phyloP scores from a whole-genome alignment of 2,329 filamentous ascomycete genomes.

The Cytospora paraplurivora region DNA sequence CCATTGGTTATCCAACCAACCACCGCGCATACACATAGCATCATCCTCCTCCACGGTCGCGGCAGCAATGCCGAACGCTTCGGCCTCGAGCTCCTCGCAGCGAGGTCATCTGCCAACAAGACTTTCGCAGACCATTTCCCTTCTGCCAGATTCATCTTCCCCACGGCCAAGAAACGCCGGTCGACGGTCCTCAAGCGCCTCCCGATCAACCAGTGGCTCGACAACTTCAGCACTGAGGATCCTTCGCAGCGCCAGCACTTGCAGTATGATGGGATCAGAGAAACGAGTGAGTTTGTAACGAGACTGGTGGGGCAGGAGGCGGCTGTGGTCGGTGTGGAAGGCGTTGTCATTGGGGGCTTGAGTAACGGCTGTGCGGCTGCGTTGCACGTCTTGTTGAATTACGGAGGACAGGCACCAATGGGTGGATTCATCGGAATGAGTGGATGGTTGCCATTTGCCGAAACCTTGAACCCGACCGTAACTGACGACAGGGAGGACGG shows the following conservation, averaged over 20 bases:
- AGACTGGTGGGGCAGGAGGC: slow-evolving; percentile 41
- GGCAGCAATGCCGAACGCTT: slow-evolving; percentile 47
- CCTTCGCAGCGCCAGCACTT: slow-evolving; percentile 35
- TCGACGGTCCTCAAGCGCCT: slow-evolving; percentile 42
- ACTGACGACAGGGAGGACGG: slow-evolving; percentile 11
- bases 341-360: slow-evolving; percentile 51
- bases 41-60: slow-evolving; percentile 53
- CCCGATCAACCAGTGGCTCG: slow-evolving; percentile 50
- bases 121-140: slow-evolving; percentile 21
- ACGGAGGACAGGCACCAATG: slow-evolving; percentile 43
- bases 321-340: slow-evolving; percentile 37
- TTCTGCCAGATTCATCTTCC: slow-evolving; percentile 53
- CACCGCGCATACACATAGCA: slow-evolving; percentile 33
- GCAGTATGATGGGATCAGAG: slow-evolving; percentile 43
- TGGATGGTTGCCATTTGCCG: slow-evolving; percentile 47
- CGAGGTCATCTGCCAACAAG: slow-evolving; percentile 13
- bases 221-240: slow-evolving; percentile 40
- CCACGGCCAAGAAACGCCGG: slow-evolving; percentile 47
- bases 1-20: slow-evolving; percentile 8
- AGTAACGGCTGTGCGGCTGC: slow-evolving; percentile 57
- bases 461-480: slow-evolving; percentile 33
- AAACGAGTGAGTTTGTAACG: slow-evolving; percentile 45
- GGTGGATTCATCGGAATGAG: slow-evolving; percentile 46
- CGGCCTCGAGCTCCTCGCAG: slow-evolving; percentile 42
- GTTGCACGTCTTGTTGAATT: slow-evolving; percentile 45